Base-by-base conservation (phyloP, 2,329 filamentous ascomycete species). In the Fusarium equiseti region DNA sequence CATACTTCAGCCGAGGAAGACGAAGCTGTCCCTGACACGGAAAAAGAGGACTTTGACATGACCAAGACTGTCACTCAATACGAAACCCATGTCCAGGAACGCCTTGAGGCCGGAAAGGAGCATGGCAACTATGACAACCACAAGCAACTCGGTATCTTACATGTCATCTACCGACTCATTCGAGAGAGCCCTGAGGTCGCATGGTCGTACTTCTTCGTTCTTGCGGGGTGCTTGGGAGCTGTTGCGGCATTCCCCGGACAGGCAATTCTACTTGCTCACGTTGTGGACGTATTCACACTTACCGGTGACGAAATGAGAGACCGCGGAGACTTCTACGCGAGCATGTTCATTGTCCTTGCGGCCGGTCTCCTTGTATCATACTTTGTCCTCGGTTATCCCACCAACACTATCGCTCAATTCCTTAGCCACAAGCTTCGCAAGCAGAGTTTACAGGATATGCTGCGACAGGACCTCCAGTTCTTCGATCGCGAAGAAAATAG, bases 331-430 rank as follows among this genome's bases (percentile, higher is more conserved):
- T 88, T 88, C 70, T 88, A 81, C 77, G 83, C 86, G 0, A 78
- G 83, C 54, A 88, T 89, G 86, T 88, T 88, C 66, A 83, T 87
- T 46, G 79, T 87, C 2, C 71, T 86, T 40, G 84, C 86, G 5
- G 77, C 79, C 6, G 84, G 80, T 5, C 79, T 80, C n/a, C 77
- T 85, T 2, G 49, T 86, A 2, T 77, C 80, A 12, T 88, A 88
- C 70, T 81, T 81, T 48, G 48, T 71, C 11, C 70, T 83, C 38
- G 82, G 82, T 3, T 81, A 73, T 60, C 48, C 75, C 3, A 78
- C 80, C 16, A 83, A 82, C 59, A 63, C 72, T 8, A 50, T 76
- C 22, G 71, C 74, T 26, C 79, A 80, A 62, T 72, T 71, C 22
- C 58, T 75, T 13, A 75, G 70, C 49, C 73, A 75, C 45, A 75